Evolutionary conservation across 805 yeast genomes (phyloP).

Genomic region (Candida tibetensis): DNA sequence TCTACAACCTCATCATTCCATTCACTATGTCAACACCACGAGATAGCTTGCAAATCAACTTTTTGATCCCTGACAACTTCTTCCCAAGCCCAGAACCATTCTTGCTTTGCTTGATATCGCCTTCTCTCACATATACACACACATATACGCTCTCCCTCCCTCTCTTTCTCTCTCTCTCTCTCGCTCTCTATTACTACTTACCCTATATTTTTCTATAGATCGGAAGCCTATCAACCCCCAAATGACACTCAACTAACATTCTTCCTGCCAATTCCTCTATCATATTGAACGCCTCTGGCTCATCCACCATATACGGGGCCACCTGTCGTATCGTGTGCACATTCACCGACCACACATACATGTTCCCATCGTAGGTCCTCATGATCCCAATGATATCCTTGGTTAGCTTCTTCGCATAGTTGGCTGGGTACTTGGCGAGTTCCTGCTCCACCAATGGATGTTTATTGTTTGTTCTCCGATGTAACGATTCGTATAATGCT

Average conservation of each 20-base stretch:
- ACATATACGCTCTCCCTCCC: too few relatives aligned
- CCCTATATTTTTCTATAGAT: too few relatives aligned
- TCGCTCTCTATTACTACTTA: too few relatives aligned
- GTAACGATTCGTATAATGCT: constrained; percentile 27
- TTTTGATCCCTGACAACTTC: too few relatives aligned
- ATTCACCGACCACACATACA: constrained; percentile 33
- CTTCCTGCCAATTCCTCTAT: constrained; percentile 20
- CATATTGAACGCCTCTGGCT: constrained; percentile 13
- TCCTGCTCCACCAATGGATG: constrained; percentile 18
- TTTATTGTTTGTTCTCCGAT: constrained; percentile 16
- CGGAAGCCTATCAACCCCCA: constrained; percentile 4
- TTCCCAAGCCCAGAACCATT: too few relatives aligned
- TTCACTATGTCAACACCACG: too few relatives aligned
- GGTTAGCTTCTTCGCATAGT: constrained; percentile 26
- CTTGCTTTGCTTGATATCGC: too few relatives aligned
- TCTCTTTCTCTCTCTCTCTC: too few relatives aligned
- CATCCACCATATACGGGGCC: constrained; percentile 22
- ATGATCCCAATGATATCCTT: constrained; percentile 38
- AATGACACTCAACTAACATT: constrained; percentile 13
- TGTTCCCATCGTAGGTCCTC: constrained; percentile 34
- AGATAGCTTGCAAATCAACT: too few relatives aligned
- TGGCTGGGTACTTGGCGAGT: constrained; percentile 21
- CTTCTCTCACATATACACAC: too few relatives aligned
- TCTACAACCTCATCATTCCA: too few relatives aligned
- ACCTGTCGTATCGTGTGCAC: constrained; percentile 33